Conservation (phyloP, 306 rosid genomes). For the Hippophae rhamnoides region DNA sequence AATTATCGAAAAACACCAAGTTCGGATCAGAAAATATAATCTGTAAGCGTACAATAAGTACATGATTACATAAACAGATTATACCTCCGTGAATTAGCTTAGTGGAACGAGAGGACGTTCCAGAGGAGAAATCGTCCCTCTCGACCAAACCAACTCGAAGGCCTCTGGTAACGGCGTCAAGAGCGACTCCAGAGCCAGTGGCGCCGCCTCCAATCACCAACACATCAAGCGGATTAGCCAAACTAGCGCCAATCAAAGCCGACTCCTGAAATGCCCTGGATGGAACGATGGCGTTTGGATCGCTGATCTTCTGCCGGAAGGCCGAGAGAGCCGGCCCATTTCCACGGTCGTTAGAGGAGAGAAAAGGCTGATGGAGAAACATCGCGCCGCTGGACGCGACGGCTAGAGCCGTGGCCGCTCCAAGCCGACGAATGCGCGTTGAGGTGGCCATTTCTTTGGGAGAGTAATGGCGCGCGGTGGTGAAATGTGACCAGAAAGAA, state of each 20-base stretch:
- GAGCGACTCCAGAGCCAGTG: constrained; percentile 75
- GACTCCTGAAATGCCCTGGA: constrained; percentile 57
- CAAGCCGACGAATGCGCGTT: constrained; percentile 47
- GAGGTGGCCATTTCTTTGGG: constrained; percentile 30
- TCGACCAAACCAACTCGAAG: constrained; percentile 94
- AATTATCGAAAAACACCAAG: neutral
- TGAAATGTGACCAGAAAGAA: neutral
- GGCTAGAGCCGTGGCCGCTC: constrained; percentile 37
- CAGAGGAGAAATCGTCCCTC: constrained; percentile 89
- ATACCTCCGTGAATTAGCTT: constrained; percentile 97
- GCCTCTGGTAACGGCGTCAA: constrained; percentile 84
- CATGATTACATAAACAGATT: neutral
- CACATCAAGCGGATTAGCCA: constrained; percentile 69
- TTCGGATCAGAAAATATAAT: neutral
- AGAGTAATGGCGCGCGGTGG: neutral
- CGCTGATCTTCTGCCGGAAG: constrained; percentile 47
- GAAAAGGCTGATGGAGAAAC: constrained; percentile 33
- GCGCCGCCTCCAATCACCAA: constrained; percentile 97
- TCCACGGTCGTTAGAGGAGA: constrained; percentile 43
- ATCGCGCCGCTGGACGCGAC: constrained; percentile 45
- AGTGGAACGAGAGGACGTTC: constrained; percentile 96
- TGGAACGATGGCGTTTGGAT: constrained; percentile 46
- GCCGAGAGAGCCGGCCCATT: constrained; percentile 25
- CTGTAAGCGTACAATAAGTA: neutral
- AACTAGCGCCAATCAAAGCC: constrained; percentile 43